Evolutionary conservation across 2,329 filamentous ascomycete species (phyloP).

Genomic region (Colletotrichum tabaci): DNA sequence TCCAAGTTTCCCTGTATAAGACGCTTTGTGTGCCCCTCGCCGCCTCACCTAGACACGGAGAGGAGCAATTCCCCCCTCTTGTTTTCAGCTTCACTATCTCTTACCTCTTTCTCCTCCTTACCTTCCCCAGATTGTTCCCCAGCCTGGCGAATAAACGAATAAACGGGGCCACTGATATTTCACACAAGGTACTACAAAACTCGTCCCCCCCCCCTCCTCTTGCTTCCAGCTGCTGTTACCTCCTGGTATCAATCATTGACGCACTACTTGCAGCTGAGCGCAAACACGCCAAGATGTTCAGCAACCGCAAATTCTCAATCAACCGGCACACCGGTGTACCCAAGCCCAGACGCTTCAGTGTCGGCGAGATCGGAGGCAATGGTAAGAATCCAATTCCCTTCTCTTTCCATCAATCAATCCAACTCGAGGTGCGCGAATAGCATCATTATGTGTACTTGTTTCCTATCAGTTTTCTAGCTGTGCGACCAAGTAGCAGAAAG

Average conservation of each 20-base stretch:
- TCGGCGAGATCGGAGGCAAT: conserved; percentile 61
- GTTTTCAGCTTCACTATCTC: conserved; percentile 2
- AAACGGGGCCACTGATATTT: conserved; percentile 20
- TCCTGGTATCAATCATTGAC: background rate
- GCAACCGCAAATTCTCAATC: conserved; percentile 76
- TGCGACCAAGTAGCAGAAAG: conserved; percentile 1
- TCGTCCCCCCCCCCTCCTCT: background rate
- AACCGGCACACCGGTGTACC: conserved; percentile 76
- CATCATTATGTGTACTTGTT: background rate
- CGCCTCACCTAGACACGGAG: conserved; percentile 27
- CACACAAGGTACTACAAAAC: conserved; percentile 9
- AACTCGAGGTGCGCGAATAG: background rate
- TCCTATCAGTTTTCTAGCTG: background rate
- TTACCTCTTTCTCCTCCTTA: background rate
- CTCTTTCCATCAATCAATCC: background rate
- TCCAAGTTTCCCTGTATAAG: conserved; percentile 36
- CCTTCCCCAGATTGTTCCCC: conserved; percentile 21
- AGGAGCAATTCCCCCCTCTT: background rate
- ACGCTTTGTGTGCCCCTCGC: conserved; percentile 33
- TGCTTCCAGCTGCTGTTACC: background rate
- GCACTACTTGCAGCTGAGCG: background rate
- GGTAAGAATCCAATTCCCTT: conserved; percentile 9
- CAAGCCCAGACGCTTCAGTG: conserved; percentile 72
- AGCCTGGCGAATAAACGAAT: conserved; percentile 21
- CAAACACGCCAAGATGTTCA: conserved; percentile 59